Base-by-base conservation (phyloP, 2,329 filamentous ascomycete species). In the Sclerotinia nivalis region DNA sequence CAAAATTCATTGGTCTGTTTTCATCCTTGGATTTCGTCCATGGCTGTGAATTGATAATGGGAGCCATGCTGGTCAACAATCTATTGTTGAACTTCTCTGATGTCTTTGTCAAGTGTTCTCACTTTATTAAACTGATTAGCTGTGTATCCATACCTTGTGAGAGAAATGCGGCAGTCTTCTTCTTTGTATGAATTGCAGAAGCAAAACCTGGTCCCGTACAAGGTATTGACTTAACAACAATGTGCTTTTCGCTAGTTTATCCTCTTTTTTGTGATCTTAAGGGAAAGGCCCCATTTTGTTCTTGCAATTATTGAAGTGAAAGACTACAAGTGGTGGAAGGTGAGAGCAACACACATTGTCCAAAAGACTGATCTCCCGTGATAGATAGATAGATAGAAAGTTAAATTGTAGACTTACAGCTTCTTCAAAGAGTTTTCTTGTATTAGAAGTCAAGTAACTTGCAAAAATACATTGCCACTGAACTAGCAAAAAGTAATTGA, bases 301-400 rank as follows among this genome's bases (percentile, higher is more conserved):
- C 47, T 65, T n/a, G 61, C 45, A 65, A 28, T 9, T 20, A 18
- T 52, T 40, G 61, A 52, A 40, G 47, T 65, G 15, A 20, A 52
- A 65, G 22, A 15, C 34, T 40, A 25, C n/a, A 43, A 50, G 31
- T 13, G 15, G 25, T 2, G 9, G 15, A 52, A 64, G 61, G 61
- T 40, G 47, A 52, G 31, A 52, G n/a, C 61, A 40, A 52, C 31
- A n/a, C 31, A 52, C 15, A 10, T 31, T 9, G n/a, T 52, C 34
- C 31, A 28, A 59, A 52, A 43, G 47, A 52, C 18, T 45, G 22
- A 40, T 18, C 15, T 64, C 31, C 47, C 31, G 31, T 18, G 40
- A 43, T 34, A 34, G 31, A 31, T 4, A 37, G 20, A n/a, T 52
- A 8, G 8, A 28, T 4, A 65, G 45, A 20, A 47, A 22, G n/a